Percentiles rank a stretch among this genome's conserved stretches.
These are phyloP conservation scores for Neophaeococcomyces aloes DNA, from an alignment of 2,329 filamentous ascomycete species.

Conservation along the genomic window DNA sequence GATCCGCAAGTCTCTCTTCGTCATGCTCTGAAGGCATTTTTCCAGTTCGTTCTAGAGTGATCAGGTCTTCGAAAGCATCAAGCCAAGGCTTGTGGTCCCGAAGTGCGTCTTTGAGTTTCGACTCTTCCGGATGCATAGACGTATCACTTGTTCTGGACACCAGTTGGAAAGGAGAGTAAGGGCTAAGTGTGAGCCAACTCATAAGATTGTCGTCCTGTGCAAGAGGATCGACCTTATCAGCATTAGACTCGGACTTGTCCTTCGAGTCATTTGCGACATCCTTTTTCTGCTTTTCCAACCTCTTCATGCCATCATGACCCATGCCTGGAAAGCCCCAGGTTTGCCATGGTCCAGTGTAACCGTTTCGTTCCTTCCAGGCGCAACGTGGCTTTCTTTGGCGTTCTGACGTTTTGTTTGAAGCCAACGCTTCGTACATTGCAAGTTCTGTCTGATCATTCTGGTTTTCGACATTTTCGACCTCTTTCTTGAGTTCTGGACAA, in stretches of 20 bases:
- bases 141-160: slow-evolving; percentile 3
- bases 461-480: neutral
- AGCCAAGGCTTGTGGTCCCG: slow-evolving; percentile 32
- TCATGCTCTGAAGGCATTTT: slow-evolving; percentile 22
- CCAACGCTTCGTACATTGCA: too few relatives aligned
- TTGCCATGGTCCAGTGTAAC: neutral
- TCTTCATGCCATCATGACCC: slow-evolving; percentile 1
- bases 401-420: too few relatives aligned
- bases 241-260: neutral
- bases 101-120: slow-evolving; percentile 26
- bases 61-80: slow-evolving; percentile 50
- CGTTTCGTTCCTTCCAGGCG: neutral
- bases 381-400: too few relatives aligned
- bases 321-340: neutral
- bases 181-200: slow-evolving; percentile 36
- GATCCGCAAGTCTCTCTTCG: too few relatives aligned
- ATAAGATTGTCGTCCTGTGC: slow-evolving; percentile 28
- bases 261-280: too few relatives aligned
- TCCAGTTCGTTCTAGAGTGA: slow-evolving; percentile 39
- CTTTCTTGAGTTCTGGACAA: slow-evolving; percentile 3
- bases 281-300: neutral
- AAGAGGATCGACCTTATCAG: slow-evolving; percentile 22
- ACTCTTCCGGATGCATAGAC: slow-evolving; percentile 20
- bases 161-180: slow-evolving; percentile 43
- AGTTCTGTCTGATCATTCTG: too few relatives aligned